Conservation (phyloP, 805 yeast species). For the Ogataea ganodermae region DNA sequence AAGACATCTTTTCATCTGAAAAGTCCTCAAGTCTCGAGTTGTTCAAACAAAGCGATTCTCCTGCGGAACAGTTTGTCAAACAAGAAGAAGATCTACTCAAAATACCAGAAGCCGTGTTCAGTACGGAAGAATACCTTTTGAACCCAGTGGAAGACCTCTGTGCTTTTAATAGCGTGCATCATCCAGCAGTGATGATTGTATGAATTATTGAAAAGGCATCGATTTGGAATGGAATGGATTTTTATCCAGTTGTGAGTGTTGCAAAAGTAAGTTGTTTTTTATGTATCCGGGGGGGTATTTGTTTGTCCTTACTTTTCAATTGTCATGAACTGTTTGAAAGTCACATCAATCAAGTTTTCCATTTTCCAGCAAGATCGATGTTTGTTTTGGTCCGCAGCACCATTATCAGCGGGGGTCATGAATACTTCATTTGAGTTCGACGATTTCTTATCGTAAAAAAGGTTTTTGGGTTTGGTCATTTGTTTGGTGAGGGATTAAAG, state of each 20-base stretch:
- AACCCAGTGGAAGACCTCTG: conserved; percentile 34
- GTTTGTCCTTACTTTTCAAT: conserved; percentile 17
- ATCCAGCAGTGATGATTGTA: conserved; percentile 42
- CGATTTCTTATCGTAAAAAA: conserved; percentile 27
- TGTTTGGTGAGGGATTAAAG: conserved; percentile 4
- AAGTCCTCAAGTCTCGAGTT: conserved; percentile 29
- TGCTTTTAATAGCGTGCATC: conserved; percentile 42
- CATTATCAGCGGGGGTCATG: conserved; percentile 35
- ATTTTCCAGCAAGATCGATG: conserved; percentile 2
- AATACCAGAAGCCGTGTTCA: conserved; percentile 16
- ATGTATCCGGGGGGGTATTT: conserved; percentile 21
- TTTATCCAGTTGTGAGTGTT: not conserved
- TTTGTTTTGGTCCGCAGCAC: conserved; percentile 41
- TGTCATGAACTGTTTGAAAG: no score
- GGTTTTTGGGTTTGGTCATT: conserved; percentile 1
- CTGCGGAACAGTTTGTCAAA: conserved; percentile 17
- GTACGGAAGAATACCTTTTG: conserved; percentile 18
- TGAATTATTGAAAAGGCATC: conserved; percentile 15
- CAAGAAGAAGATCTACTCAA: conserved; percentile 21
- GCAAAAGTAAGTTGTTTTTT: conserved; percentile 14
- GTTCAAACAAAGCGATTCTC: conserved; percentile 28
- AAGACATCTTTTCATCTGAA: conserved; percentile 21
- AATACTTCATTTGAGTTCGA: conserved; percentile 36
- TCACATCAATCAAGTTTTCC: conserved; percentile 8
- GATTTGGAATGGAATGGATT: conserved; percentile 1